Percentiles rank a stretch among this genome's conserved stretches.
These are phyloP conservation scores for Pontederia crassipes DNA, from an alignment of 176 grass and related monocot genomes.

Conservation along the genomic window DNA sequence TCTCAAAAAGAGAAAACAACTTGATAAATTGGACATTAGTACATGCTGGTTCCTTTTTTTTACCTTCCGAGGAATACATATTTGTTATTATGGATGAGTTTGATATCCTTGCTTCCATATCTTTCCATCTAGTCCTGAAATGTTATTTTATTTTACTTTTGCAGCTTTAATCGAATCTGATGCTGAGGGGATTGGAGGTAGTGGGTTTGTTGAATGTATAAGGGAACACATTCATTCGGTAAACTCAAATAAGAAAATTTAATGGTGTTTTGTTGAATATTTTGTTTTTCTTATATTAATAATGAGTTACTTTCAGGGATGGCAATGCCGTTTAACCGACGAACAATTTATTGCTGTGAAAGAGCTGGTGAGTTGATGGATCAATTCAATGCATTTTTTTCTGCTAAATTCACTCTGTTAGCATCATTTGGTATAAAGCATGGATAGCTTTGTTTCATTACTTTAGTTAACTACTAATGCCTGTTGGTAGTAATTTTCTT, in stretches of 20 bases:
- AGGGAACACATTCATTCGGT: constrained; percentile 98
- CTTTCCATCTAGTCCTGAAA: constrained; percentile 3
- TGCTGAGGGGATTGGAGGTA: constrained; percentile 96
- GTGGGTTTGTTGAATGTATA: constrained; percentile 99
- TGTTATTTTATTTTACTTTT: constrained; percentile 20
- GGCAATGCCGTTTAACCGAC: constrained; percentile 98
- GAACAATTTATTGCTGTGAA: constrained; percentile 99
- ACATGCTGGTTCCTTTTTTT: background rate
- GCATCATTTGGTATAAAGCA: background rate
- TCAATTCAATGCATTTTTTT: background rate
- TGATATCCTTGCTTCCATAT: no score
- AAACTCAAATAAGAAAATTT: constrained; percentile 27
- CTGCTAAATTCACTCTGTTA: background rate
- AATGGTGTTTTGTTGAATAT: constrained; percentile 11
- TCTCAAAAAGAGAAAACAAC: no score
- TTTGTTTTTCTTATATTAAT: constrained; percentile 12
- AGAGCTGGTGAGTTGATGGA: constrained; percentile 73
- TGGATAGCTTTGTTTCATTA: background rate
- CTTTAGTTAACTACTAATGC: no score
- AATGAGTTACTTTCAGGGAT: constrained; percentile 59
- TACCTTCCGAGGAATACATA: background rate
- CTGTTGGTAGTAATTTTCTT: no score
- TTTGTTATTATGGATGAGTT: no score
- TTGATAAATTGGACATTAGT: no score
- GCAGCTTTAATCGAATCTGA: constrained; percentile 99